phyloP scores from a whole-genome alignment of 1,139 yeast species.

The Ogataea hybrid region DNA sequence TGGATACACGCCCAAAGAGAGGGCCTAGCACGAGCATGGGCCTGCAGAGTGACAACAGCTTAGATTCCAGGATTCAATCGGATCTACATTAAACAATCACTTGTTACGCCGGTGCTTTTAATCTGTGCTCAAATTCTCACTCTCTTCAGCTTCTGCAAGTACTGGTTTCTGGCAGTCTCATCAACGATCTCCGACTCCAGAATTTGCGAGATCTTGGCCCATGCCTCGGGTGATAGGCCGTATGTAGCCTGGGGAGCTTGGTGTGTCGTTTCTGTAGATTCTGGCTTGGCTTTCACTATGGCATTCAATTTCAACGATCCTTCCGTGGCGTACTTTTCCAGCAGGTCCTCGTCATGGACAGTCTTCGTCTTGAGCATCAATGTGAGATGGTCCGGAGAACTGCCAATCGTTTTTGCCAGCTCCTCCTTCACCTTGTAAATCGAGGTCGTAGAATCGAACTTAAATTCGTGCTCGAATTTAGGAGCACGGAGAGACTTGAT shows the following conservation, averaged over 20 bases:
- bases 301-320: slow-evolving; percentile 33
- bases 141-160: slow-evolving; percentile 19
- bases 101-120: neutral
- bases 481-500: slow-evolving; percentile 48
- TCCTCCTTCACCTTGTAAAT: slow-evolving; percentile 38
- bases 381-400: slow-evolving; percentile 35
- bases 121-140: neutral
- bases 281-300: slow-evolving; percentile 26
- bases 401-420: slow-evolving; percentile 25
- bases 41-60: too few relatives aligned
- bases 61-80: too few relatives aligned
- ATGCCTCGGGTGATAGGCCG: slow-evolving; percentile 17
- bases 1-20: too few relatives aligned
- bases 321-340: slow-evolving; percentile 12
- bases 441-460: slow-evolving; percentile 32
- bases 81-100: neutral
- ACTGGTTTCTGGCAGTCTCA: slow-evolving; percentile 11
- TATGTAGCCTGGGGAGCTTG: neutral
- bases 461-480: slow-evolving; percentile 34
- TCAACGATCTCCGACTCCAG: slow-evolving; percentile 26
- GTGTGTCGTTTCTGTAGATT: slow-evolving; percentile 1
- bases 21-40: too few relatives aligned
- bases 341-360: slow-evolving; percentile 37
- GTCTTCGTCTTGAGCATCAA: slow-evolving; percentile 48
- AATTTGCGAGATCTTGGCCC: slow-evolving; percentile 24